Evolutionary conservation across 1,139 yeast genomes (phyloP).

Genomic region (Blastobotrys buckinghamii): DNA sequence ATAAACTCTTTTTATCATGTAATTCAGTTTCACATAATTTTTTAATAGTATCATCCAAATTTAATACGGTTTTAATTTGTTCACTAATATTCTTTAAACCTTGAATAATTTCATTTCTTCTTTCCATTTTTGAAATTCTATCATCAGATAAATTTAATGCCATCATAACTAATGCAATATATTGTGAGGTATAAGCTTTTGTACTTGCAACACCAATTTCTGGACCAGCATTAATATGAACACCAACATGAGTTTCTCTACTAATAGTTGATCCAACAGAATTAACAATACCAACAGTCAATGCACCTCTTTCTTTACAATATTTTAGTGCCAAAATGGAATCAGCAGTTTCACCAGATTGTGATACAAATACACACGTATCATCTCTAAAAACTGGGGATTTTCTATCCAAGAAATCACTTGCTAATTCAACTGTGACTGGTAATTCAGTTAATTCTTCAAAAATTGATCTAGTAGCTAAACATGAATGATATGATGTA

Average conservation of each 20-base stretch:
- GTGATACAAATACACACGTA: slow-evolving; percentile 95
- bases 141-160: slow-evolving; percentile 93
- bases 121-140: slow-evolving; percentile 64
- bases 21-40: slow-evolving; percentile 65
- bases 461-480: slow-evolving; percentile 93
- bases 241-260: slow-evolving; percentile 97
- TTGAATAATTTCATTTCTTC: slow-evolving; percentile 80
- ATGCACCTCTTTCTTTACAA: slow-evolving; percentile 95
- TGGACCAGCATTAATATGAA: slow-evolving; percentile 98
- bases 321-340: slow-evolving; percentile 94
- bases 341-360: slow-evolving; percentile 99
- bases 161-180: slow-evolving; percentile 94
- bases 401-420: slow-evolving; percentile 92
- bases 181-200: slow-evolving; percentile 97
- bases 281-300: slow-evolving; percentile 93
- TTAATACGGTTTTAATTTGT: slow-evolving; percentile 74
- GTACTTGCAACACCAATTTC: slow-evolving; percentile 99
- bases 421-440: slow-evolving; percentile 91
- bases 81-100: slow-evolving; percentile 81
- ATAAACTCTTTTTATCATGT: slow-evolving; percentile 76
- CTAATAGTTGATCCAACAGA: slow-evolving; percentile 96
- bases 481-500: slow-evolving; percentile 96
- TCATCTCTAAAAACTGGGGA: slow-evolving; percentile 98
- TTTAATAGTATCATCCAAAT: slow-evolving; percentile 69
- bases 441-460: slow-evolving; percentile 97